These are phyloP conservation scores for Penicillium cosmopolitanum DNA, from an alignment of 495 filamentous ascomycete genomes.

Conservation along the genomic window DNA sequence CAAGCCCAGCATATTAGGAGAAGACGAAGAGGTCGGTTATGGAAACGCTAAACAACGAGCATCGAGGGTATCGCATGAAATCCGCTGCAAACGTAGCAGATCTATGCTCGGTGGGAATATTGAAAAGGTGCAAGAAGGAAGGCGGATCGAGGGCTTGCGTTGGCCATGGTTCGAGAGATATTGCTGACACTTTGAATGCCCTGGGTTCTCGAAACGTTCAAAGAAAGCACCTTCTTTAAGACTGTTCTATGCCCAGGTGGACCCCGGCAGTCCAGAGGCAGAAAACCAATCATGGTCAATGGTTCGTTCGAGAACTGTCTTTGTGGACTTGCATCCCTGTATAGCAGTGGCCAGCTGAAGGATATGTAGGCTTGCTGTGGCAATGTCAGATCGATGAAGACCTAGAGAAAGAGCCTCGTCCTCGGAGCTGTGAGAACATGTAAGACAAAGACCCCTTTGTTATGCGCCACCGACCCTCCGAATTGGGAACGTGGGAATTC, in stretches of 20 bases:
- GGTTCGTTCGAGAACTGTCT: not conserved
- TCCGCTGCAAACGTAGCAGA: not conserved
- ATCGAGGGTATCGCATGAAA: not conserved
- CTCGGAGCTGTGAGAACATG: too few species aligned
- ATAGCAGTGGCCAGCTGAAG: too few species aligned
- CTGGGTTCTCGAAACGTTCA: not conserved
- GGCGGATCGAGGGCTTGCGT: not conserved
- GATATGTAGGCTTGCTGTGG: too few species aligned
- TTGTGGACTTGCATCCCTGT: not conserved
- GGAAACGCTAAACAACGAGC: not conserved
- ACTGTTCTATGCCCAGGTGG: not conserved
- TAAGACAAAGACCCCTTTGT: not conserved
- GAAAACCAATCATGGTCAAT: not conserved
- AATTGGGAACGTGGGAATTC: not conserved
- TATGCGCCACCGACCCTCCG: not conserved
- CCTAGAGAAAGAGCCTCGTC: too few species aligned
- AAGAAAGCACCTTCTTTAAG: conserved; percentile 1
- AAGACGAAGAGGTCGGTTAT: not conserved
- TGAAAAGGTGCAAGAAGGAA: not conserved
- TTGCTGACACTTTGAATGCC: not conserved
- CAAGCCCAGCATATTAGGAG: not conserved
- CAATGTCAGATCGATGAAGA: too few species aligned
- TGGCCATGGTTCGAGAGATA: not conserved
- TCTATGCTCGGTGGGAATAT: not conserved
- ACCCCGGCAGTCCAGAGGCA: not conserved